Conservation (phyloP, 106 monocot species). For the Alisma plantagoaquatica region DNA sequence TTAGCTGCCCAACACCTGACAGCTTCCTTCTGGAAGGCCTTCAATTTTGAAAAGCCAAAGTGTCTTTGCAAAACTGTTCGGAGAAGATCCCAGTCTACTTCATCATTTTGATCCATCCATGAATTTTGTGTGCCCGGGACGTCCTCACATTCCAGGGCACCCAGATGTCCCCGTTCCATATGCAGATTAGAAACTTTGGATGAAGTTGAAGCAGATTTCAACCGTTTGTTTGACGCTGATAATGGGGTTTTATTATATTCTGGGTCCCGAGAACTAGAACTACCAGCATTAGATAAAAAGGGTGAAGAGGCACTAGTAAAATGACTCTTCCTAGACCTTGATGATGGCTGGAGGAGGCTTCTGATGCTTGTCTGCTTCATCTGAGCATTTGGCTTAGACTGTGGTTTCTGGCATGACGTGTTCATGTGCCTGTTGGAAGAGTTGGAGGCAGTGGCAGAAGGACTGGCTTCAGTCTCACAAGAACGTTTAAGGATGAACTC, state of each 20-base stretch:
- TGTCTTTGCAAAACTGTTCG: conserved; percentile 37
- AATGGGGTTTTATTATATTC: conserved; percentile 2
- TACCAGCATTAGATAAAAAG: conserved; percentile 10
- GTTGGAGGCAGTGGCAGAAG: not conserved
- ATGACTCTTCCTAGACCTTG: conserved; percentile 13
- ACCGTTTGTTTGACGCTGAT: conserved; percentile 1
- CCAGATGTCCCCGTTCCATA: conserved; percentile 3
- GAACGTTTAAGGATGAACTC: conserved; percentile 56
- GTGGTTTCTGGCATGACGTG: not conserved
- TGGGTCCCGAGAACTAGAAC: conserved; percentile 4
- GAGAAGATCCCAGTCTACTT: conserved; percentile 29
- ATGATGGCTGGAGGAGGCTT: conserved; percentile 28
- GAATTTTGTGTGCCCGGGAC: conserved; percentile 2
- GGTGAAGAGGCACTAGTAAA: conserved; percentile 7
- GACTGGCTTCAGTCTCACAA: conserved; percentile 1
- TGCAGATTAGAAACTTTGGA: too few species aligned
- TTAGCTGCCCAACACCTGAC: conserved; percentile 60
- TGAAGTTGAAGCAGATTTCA: conserved; percentile 1
- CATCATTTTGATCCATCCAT: conserved; percentile 11
- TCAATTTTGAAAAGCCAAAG: conserved; percentile 80
- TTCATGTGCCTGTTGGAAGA: conserved; percentile 12
- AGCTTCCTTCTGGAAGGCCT: conserved; percentile 85
- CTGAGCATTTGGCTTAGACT: not conserved
- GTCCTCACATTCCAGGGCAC: not conserved
- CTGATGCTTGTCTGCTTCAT: conserved; percentile 66